Base-by-base conservation (phyloP, 192 early-diverging fungal species). In the Backusella parvicylindrica region DNA sequence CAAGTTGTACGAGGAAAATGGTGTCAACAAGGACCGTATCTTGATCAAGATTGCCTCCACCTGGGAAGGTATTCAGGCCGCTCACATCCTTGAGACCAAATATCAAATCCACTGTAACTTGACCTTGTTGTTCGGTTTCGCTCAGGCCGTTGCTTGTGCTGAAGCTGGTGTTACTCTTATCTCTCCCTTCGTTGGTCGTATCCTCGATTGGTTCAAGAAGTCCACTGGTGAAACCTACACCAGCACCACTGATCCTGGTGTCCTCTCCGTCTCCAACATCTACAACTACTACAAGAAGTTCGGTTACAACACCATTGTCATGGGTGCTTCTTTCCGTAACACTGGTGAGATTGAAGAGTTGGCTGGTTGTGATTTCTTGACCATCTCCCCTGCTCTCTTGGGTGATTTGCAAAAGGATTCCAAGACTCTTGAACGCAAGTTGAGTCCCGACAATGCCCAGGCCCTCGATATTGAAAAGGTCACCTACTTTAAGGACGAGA, bases 281-380 rank as follows among this genome's bases (percentile, higher is more conserved):
- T 99, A 98, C 92, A 98, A 98, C 90, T 99, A 99, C 91, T 98
- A 99, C 94, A 98, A 98, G 89, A 92, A 95, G 85, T 88, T 92
- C 85, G 94, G 91, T 70, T 98, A 99, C 91, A 93, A 96, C 75
- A 99, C 98, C 81, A 98, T 99, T 81, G 97, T 99, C 72, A 99
- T 99, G 97, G 98, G 98, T 65, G 98, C 98, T 41, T 96, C 95
- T 47, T 99, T 99, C 96, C 92, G 98, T 78, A 97, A 97, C 89
- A 92, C 89, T 53, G 95, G 94, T 70, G 98, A 99, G 83, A 99
- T 99, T 79, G 92, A 96, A 82, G 93, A 97, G 86, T 90, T 99
- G 65, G 92, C 94, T 71, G 98, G 98, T 68, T 96, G 95, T 83
- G 98, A 99, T 81, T 99, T 91, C 84, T 87, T 99, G 82, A 99